phyloP scores from a whole-genome alignment of 2,329 filamentous ascomycete genomes.

The Chrysosphaeria jannelii region DNA sequence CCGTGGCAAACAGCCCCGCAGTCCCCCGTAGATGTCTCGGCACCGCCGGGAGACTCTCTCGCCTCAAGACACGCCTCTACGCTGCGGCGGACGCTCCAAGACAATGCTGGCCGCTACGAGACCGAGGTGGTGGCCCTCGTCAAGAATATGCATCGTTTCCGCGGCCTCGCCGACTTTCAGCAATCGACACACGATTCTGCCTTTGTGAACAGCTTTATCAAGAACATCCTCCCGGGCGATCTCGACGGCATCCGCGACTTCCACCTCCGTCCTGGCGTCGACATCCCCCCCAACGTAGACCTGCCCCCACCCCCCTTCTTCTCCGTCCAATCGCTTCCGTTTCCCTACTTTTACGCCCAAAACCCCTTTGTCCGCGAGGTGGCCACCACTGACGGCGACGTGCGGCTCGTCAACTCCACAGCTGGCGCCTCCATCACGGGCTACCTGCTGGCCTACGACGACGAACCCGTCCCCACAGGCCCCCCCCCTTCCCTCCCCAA shows the following conservation, averaged over 20 bases:
- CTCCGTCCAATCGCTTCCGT: constrained; percentile 41
- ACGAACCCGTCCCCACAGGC: constrained; percentile 28
- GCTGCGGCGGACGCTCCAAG: constrained; percentile 32
- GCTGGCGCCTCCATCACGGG: constrained; percentile 24
- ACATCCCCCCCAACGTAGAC: constrained; percentile 28
- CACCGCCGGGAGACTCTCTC: constrained; percentile 2
- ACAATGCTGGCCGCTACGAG: constrained; percentile 36
- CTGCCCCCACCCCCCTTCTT: constrained; percentile 58
- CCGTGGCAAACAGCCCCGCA: constrained; percentile 13
- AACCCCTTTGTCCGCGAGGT: constrained; percentile 46
- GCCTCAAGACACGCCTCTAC: constrained; percentile 17
- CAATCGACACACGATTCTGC: constrained; percentile 37
- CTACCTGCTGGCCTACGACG: constrained; percentile 26
- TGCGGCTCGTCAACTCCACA: constrained; percentile 22
- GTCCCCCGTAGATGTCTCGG: background rate
- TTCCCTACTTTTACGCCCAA: constrained; percentile 59
- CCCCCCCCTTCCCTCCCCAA: constrained; percentile 26
- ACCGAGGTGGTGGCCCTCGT: constrained; percentile 44
- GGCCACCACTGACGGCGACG: constrained; percentile 20
- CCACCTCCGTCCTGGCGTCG: constrained; percentile 30
- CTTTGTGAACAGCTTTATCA: constrained; percentile 40
- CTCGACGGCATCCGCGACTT: constrained; percentile 28
- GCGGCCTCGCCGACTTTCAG: constrained; percentile 64
- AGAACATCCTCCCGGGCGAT: constrained; percentile 40
- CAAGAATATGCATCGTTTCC: constrained; percentile 59